Percentiles rank a stretch among this genome's conserved stretches.
Evolutionary conservation across 805 yeast genomes (phyloP).

Genomic region (Spencermartinsiella europaea): DNA sequence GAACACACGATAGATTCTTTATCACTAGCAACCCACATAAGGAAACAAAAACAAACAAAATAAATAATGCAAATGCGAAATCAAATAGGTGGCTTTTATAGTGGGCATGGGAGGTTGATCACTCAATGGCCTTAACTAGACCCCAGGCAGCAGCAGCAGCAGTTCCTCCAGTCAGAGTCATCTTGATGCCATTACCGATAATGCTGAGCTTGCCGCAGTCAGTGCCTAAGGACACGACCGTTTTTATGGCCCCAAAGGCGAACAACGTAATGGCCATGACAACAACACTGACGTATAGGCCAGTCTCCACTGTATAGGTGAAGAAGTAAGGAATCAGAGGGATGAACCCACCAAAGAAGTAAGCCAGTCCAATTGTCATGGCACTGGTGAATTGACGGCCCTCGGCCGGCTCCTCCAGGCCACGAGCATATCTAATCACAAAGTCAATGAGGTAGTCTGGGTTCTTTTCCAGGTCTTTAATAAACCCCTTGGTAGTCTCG

Average conservation of each 20-base stretch:
- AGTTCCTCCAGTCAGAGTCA: constrained; percentile 92
- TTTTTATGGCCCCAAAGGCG: constrained; percentile 80
- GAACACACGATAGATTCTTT: no score
- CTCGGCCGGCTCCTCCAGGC: constrained; percentile 93
- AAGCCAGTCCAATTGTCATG: constrained; percentile 80
- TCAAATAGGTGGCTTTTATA: no score
- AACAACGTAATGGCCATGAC: constrained; percentile 85
- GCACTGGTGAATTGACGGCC: constrained; percentile 87
- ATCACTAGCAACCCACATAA: no score
- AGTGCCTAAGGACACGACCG: constrained; percentile 77
- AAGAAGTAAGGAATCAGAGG: constrained; percentile 92
- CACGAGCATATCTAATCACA: constrained; percentile 81
- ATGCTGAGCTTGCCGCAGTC: constrained; percentile 47
- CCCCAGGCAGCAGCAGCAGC: constrained; percentile 98
- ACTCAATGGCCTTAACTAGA: constrained; percentile 73
- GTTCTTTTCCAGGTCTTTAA: constrained; percentile 69
- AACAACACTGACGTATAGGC: constrained; percentile 65
- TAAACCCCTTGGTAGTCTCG: constrained; percentile 65
- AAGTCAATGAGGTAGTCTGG: constrained; percentile 82
- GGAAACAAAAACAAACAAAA: no score
- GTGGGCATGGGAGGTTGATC: no score
- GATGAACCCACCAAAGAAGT: constrained; percentile 87
- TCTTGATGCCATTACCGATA: constrained; percentile 75
- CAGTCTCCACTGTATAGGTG: constrained; percentile 65
- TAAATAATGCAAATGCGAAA: no score